Conservation (phyloP, 306 rosid species). For the Gleditsia sinensis region DNA sequence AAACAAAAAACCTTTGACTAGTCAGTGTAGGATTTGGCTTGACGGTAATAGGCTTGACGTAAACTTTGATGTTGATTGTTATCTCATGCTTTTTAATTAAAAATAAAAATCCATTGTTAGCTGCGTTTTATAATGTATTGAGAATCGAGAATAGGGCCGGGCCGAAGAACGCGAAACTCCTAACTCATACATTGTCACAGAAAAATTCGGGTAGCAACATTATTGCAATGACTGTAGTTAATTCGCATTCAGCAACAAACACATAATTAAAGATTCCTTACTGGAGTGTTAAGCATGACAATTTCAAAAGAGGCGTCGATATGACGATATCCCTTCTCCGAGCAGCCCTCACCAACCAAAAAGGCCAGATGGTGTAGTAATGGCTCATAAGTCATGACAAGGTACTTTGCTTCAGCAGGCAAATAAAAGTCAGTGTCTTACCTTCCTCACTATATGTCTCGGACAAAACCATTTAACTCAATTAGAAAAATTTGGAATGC, state of each 20-base stretch:
- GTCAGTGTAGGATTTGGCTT: too few relatives aligned
- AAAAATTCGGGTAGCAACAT: too few relatives aligned
- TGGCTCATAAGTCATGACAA: background rate
- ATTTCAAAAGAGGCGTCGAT: background rate
- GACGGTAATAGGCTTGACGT: background rate
- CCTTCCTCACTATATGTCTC: background rate
- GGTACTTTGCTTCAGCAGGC: slow-evolving; percentile 33
- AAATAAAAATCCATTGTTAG: background rate
- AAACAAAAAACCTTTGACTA: too few relatives aligned
- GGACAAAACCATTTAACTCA: background rate
- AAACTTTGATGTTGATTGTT: slow-evolving; percentile 35
- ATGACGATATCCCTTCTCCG: background rate
- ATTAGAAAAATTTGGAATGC: background rate
- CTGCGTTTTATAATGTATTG: background rate
- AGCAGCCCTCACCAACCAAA: slow-evolving; percentile 9
- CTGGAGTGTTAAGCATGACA: background rate
- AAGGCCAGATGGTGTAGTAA: background rate
- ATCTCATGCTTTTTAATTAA: slow-evolving; percentile 1
- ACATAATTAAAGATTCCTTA: background rate
- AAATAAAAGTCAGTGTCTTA: slow-evolving; percentile 22
- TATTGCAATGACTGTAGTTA: too few relatives aligned
- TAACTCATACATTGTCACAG: background rate
- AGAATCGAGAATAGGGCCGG: background rate
- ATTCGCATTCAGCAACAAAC: too few relatives aligned
- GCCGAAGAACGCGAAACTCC: background rate